Evolutionary conservation across 345 rosid species (phyloP).

Genomic region (Rhodamnia argentea): DNA sequence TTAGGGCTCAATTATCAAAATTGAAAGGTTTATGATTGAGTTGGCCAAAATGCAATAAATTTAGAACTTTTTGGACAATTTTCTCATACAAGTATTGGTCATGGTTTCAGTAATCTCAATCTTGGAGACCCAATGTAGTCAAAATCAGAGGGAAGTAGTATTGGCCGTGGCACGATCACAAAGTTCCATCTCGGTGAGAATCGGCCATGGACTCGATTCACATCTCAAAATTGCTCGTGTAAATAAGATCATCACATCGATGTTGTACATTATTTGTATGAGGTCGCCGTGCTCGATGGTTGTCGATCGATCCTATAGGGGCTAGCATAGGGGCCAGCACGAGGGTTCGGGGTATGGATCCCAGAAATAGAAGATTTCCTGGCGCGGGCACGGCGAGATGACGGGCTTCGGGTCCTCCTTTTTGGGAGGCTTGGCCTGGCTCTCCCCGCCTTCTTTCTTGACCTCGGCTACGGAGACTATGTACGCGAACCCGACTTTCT

Average conservation of each 20-base stretch:
- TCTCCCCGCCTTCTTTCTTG: background rate
- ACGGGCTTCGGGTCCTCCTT: accelerated
- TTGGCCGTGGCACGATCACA: background rate
- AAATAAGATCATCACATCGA: background rate
- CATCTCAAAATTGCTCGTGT: background rate
- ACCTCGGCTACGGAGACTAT: background rate
- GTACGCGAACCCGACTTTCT: background rate
- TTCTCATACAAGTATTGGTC: too few relatives aligned
- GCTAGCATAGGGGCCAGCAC: too few relatives aligned
- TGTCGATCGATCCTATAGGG: background rate
- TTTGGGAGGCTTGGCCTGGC: background rate
- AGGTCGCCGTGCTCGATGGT: background rate
- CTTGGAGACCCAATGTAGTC: background rate
- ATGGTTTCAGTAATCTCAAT: background rate
- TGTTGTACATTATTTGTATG: background rate
- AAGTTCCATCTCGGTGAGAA: background rate
- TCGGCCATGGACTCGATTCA: background rate
- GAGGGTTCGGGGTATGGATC: too few relatives aligned
- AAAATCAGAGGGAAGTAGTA: too few relatives aligned
- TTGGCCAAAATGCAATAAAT: too few relatives aligned
- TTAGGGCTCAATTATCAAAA: too few relatives aligned
- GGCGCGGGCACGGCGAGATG: background rate
- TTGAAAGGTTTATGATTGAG: too few relatives aligned
- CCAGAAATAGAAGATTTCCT: background rate
- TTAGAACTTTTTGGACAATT: too few relatives aligned